Percentiles rank a stretch among this genome's conserved stretches.
phyloP scores from a whole-genome alignment of 1,284 basidiomycete genomes.

The Sanguinoderma infundibulare region DNA sequence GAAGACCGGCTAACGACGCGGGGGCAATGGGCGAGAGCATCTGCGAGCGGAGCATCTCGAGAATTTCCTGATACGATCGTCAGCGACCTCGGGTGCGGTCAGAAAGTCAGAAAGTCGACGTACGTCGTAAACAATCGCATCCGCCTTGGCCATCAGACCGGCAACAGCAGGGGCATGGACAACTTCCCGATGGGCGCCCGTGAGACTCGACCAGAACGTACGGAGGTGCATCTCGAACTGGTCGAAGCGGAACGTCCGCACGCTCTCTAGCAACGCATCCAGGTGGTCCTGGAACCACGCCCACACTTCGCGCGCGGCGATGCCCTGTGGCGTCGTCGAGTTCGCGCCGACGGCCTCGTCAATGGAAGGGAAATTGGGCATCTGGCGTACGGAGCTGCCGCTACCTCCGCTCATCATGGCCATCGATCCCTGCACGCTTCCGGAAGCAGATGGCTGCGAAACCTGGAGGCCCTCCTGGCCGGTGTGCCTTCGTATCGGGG shows the following conservation, averaged over 20 bases:
- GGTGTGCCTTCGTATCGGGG: conserved; percentile 74
- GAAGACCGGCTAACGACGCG: conserved; percentile 67
- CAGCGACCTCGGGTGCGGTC: conserved; percentile 5
- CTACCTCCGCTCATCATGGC: conserved; percentile 48
- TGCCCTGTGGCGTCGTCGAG: conserved; percentile 72
- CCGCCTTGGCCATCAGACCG: conserved; percentile 85
- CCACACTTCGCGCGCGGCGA: conserved; percentile 84
- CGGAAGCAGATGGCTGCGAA: conserved; percentile 56
- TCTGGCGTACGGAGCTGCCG: conserved; percentile 70
- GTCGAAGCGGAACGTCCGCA: conserved; percentile 79
- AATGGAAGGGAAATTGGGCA: conserved; percentile 81
- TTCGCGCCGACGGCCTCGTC: conserved; percentile 80
- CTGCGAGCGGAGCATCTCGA: conserved; percentile 82
- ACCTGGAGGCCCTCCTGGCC: conserved; percentile 56
- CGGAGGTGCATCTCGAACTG: conserved; percentile 86
- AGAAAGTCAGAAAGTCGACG: conserved; percentile 34
- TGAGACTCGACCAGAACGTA: conserved; percentile 79
- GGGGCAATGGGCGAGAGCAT: conserved; percentile 80
- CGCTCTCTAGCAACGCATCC: conserved; percentile 76
- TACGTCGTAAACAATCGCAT: conserved; percentile 88
- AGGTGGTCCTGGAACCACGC: conserved; percentile 86
- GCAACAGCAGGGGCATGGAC: conserved; percentile 87
- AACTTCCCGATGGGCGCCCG: conserved; percentile 78
- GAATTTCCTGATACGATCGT: conserved; percentile 66
- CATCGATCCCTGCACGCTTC: conserved; percentile 49